Evolutionary conservation across 2,329 filamentous ascomycete genomes (phyloP), one percentile per base, ranked within the genome.

Genomic region (Nemania serpens): DNA sequence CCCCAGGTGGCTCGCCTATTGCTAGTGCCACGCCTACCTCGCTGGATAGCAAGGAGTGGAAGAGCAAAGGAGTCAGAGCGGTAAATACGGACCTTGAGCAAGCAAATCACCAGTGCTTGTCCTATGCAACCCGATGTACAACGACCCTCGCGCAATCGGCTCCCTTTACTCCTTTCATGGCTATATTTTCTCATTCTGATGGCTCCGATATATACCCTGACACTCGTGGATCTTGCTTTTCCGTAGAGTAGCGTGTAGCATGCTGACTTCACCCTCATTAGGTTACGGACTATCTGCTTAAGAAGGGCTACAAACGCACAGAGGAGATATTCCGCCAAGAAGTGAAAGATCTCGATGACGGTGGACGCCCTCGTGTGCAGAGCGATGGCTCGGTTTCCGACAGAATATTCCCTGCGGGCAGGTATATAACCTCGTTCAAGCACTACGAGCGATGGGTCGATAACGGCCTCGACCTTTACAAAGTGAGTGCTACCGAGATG

Each of bases 321-420:
- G 95, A 99, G 76, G 91, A 94, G 18, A 91, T 95, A 74, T 91
- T 99, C 55, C 87, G 95, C 45, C 90, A 92, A 75, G 95, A 99
- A 76, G 96, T 93, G 1, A 88, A 91, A 22, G 88, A 93, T 68
- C 83, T 95, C 43, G 91, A 94, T 58, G 84, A 89, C 20, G 91
- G 93, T 74, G 93, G 93, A 9, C 86, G 90, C 60, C 91, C 92
- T 1, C 84, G 94, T 49, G 76, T 78, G 13, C 79, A 81, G 54
- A 85, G 86, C 17, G 89, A 92, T 63, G 89, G 92, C 43, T 73
- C 83, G 59, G 89, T 91, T 0, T 89, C 90, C 6, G 66, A 68
- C 15, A 66, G 64, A 47, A 46, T 67, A 33, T 65, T 66, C 18
- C 68, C 70, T 1, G 70, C 70, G 7, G 86, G 88, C 54, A 95